These are phyloP conservation scores for Coprinopsis cinerea DNA, from an alignment of 768 basidiomycete genomes.

Conservation along the genomic window DNA sequence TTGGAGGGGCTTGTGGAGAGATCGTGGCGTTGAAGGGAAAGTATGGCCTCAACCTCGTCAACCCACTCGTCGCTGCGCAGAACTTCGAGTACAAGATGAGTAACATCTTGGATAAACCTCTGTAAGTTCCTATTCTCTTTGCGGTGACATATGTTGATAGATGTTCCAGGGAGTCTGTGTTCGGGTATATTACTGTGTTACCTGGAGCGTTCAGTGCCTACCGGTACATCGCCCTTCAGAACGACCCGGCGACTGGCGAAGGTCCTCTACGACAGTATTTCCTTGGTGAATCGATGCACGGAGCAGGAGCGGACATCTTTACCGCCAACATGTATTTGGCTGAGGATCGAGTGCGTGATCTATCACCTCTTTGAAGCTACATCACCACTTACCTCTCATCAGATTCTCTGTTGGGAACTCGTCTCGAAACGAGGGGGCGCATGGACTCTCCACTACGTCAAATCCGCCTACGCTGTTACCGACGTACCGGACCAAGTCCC, in stretches of 20 bases:
- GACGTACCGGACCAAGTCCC: constrained; percentile 95
- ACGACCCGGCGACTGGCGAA: constrained; percentile 72
- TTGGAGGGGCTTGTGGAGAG: constrained; percentile 94
- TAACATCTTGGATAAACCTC: constrained; percentile 88
- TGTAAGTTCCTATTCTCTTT: constrained; percentile 30
- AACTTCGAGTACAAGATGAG: constrained; percentile 89
- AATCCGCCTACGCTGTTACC: constrained; percentile 86
- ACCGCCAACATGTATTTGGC: constrained; percentile 97
- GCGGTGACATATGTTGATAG: neutral
- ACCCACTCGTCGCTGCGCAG: constrained; percentile 78
- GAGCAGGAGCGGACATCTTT: constrained; percentile 84
- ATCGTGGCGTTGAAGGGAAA: constrained; percentile 89
- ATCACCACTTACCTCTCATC: neutral
- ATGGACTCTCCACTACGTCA: constrained; percentile 96
- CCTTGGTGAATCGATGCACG: constrained; percentile 92
- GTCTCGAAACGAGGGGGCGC: constrained; percentile 88
- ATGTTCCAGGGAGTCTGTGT: constrained; percentile 61
- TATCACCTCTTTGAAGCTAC: neutral
- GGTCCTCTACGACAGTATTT: constrained; percentile 96
- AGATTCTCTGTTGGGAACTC: constrained; percentile 96
- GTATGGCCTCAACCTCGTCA: constrained; percentile 71
- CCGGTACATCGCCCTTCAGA: constrained; percentile 85
- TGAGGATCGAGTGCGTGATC: constrained; percentile 63
- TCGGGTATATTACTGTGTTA: constrained; percentile 92
- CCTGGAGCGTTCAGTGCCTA: constrained; percentile 93